These are phyloP conservation scores for Rhodotorula sp. DNA, from an alignment of 1,284 basidiomycete species.

Conservation along the genomic window DNA sequence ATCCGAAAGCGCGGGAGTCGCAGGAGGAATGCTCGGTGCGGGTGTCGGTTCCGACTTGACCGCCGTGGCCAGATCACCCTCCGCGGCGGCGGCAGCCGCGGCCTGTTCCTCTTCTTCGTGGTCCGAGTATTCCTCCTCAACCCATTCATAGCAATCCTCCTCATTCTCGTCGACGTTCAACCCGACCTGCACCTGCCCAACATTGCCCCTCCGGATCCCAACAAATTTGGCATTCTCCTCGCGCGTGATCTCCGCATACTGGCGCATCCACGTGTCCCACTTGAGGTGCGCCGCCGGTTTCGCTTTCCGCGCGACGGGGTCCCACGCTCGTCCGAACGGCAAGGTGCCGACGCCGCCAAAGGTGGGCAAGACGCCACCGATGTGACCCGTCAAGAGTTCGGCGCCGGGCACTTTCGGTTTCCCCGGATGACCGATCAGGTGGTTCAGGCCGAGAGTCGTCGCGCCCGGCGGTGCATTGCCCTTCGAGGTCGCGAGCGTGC, in stretches of 20 bases:
- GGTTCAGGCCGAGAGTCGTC: conserved; percentile 30
- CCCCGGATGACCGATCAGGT: conserved; percentile 29
- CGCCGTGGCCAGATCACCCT: not conserved
- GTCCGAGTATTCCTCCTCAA: conserved; percentile 46
- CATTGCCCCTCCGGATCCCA: conserved; percentile 57
- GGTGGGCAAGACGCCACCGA: conserved; percentile 49
- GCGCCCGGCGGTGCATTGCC: conserved; percentile 50
- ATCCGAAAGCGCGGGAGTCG: not conserved
- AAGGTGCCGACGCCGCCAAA: conserved; percentile 77
- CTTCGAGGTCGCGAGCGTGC: conserved; percentile 48
- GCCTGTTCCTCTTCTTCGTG: conserved; percentile 39
- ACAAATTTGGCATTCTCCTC: conserved; percentile 65
- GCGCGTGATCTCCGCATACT: conserved; percentile 64
- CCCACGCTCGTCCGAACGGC: conserved; percentile 77
- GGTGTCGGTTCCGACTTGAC: conserved; percentile 6
- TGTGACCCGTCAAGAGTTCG: conserved; percentile 46
- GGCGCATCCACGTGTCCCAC: conserved; percentile 84
- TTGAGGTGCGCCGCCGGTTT: conserved; percentile 54
- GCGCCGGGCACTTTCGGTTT: conserved; percentile 31
- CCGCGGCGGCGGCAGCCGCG: not conserved
- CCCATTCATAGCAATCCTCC: conserved; percentile 33
- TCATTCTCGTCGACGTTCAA: conserved; percentile 28
- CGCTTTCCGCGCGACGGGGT: conserved; percentile 60
- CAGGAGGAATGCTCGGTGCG: not conserved
- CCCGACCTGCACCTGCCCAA: conserved; percentile 37